Base-by-base conservation (phyloP, 768 basidiomycete species). In the Nidularia sp. region DNA sequence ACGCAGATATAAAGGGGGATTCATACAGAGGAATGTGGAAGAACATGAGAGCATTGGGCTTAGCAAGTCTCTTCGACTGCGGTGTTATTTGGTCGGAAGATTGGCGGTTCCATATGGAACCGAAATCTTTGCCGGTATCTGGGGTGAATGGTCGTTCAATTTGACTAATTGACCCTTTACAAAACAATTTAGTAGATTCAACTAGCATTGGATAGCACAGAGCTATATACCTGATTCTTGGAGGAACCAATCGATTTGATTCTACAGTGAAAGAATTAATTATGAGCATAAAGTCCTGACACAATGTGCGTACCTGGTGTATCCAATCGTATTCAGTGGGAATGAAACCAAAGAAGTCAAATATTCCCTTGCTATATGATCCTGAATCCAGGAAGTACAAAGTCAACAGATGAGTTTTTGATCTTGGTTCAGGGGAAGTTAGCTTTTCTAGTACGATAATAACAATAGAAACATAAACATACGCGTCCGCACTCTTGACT, bases 1-100 rank as follows among this genome's bases (percentile, higher is more conserved):
- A 29, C 31, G 9, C 50, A 35, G 31, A 55, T 33, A 31, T 8
- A 29, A 0, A 49, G 5, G 32, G 25, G 45, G 18, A 74, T 86
- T 18, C 25, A 29, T 63, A 91, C 87, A 98, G 63, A 48, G 96
- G 96, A 45, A 99, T 98, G 59, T 98, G 96, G 84, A 97, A 98
- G 72, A 96, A 97, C 88, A 93, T 90, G 58, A 98, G 67, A 0
- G 93, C 96, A 61, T 98, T 98, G 1, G 96, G 96, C 67, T 97
- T 98, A 3, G 90, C 91, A 2, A 94, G 74, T 51, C 74, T 76
- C 60, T 71, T 68, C 22, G 68, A 66, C 47, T 74, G 63, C 0
- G 88, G 84, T 0, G 79, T 72, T 46, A 85, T 61, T 66, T 88
- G 88, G 35, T 77, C 81, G 10, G 54, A 59, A 33, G 67, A 66